These are phyloP conservation scores for Geotrichum siamense DNA, from an alignment of 1,139 yeast genomes.

Conservation along the genomic window DNA sequence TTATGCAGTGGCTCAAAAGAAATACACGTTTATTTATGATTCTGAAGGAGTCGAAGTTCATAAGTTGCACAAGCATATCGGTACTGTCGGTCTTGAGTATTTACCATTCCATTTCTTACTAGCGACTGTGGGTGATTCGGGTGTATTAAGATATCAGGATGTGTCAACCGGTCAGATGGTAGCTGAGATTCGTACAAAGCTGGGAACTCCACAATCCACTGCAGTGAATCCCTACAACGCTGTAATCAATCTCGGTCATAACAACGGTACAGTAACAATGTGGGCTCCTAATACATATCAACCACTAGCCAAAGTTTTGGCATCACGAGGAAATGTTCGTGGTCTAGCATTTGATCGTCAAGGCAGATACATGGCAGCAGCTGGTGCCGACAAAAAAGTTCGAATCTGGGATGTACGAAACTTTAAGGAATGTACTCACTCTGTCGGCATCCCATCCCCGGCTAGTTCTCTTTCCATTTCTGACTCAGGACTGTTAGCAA, in stretches of 20 bases:
- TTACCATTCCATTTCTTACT: constrained; percentile 87
- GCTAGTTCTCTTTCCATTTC: constrained; percentile 74
- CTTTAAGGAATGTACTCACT: constrained; percentile 56
- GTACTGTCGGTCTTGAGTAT: constrained; percentile 74
- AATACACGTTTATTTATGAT: constrained; percentile 88
- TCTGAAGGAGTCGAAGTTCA: constrained; percentile 88
- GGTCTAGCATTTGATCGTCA: constrained; percentile 84
- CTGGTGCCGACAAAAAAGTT: constrained; percentile 77
- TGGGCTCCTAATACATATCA: constrained; percentile 91
- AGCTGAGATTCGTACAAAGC: constrained; percentile 73
- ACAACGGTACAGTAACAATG: constrained; percentile 84
- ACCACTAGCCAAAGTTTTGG: constrained; percentile 76
- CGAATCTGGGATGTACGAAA: constrained; percentile 93
- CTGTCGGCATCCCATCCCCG: constrained; percentile 76
- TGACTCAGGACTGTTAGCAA: constrained; percentile 78
- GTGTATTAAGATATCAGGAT: constrained; percentile 86
- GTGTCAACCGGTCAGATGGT: constrained; percentile 88
- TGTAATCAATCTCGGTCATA: constrained; percentile 86
- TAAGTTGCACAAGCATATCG: constrained; percentile 82
- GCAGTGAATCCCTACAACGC: constrained; percentile 95
- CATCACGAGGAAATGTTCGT: constrained; percentile 80
- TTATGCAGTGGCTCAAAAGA: constrained; percentile 96
- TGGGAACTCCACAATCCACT: constrained; percentile 87
- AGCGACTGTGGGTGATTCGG: constrained; percentile 83
- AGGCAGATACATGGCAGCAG: constrained; percentile 90